Base-by-base conservation (phyloP, 257 asterid genomes). In the Petrea volubilis region DNA sequence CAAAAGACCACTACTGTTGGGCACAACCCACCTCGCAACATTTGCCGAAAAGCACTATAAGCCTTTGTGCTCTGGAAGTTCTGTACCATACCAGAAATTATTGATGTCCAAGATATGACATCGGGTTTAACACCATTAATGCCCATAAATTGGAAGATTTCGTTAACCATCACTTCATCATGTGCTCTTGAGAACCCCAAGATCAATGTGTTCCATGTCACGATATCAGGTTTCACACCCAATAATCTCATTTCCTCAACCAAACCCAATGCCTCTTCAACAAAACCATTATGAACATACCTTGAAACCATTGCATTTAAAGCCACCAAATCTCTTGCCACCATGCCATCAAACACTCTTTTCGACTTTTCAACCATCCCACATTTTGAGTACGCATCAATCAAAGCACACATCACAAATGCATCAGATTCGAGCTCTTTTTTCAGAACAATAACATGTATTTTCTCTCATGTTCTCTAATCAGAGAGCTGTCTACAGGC, bases 31-130 rank as follows among this genome's bases (percentile, higher is more conserved):
- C 36, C 71, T 70, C 50, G 77, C 81, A 87, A 29, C 92, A 91
- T 85, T 74, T 71, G 64, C 17, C 75, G 71, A 23, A 88, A 88
- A 24, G 71, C 73, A 49, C 29, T 47, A 60, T 84, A 78, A 0
- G 97, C 96, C 53, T 80, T 79, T 28, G 7, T 50, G 68, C 62
- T 78, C 6, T 63, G 82, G 61, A 81, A 82, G 73, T 87, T 91
- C 36, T 88, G 89, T 51, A 85, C 92, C n/a, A 79, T 75, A 20
- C 92, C 95, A 1, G 97, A 85, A 50, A 90, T 79, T 6, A 90
- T 74, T 17, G 94, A 85, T 33, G 97, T 86, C 93, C 93, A 90
- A 3, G 96, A 81, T 17, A 90, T 77, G 11, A 86, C 85, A 79
- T 90, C 94, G 29, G 90, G 94, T 73, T 82, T 74, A 33, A 83